A percentile compares a stretch with the other conserved stretches of the same genome.
Evolutionary conservation across 345 rosid genomes (phyloP).

Genomic region (Citrus cavaleriei): DNA sequence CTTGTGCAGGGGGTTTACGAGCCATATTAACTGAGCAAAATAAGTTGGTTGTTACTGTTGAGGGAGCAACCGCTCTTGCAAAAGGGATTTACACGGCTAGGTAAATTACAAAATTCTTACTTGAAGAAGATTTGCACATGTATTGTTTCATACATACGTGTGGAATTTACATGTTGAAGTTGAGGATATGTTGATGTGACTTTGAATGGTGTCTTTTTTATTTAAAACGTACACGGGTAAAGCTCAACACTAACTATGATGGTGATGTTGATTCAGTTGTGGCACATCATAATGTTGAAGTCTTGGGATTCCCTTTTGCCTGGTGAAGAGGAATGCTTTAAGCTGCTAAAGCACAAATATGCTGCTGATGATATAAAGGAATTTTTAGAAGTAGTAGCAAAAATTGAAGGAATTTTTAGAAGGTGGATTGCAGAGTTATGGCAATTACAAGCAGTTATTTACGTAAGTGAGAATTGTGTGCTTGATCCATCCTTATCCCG

Average conservation of each 20-base stretch:
- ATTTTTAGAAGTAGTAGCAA: constrained; percentile 36
- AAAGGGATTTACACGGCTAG: no score
- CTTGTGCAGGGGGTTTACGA: constrained; percentile 64
- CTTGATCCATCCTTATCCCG: constrained; percentile 68
- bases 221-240: constrained; percentile 76
- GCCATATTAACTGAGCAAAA: constrained; percentile 91
- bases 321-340: constrained; percentile 72
- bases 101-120: no score
- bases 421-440: constrained; percentile 86
- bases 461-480: constrained; percentile 68
- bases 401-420: constrained; percentile 81
- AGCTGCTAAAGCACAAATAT: constrained; percentile 84
- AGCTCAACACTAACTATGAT: constrained; percentile 86
- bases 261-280: constrained; percentile 94
- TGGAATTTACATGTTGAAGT: background rate
- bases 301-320: constrained; percentile 80
- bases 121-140: no score
- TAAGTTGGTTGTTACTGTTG: constrained; percentile 50
- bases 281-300: constrained; percentile 80
- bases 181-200: background rate
- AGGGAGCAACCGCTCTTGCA: constrained; percentile 69
- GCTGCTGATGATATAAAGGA: constrained; percentile 69
- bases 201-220: background rate
- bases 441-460: constrained; percentile 90
- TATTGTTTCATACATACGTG: background rate